These are phyloP conservation scores for Rhinocladiella similis DNA, from an alignment of 2,329 filamentous ascomycete species.

Conservation along the genomic window DNA sequence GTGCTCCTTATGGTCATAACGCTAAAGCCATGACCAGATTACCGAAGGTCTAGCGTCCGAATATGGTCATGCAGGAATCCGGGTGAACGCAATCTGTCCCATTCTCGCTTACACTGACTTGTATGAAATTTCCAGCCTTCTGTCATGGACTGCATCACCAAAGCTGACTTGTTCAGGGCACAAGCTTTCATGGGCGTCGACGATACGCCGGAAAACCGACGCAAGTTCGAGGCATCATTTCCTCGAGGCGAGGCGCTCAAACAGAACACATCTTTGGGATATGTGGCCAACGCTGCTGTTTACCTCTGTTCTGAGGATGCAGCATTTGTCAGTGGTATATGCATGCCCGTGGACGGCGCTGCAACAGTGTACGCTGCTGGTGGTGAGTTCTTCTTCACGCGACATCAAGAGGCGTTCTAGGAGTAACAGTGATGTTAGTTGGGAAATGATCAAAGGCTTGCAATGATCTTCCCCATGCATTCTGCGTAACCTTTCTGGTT, in stretches of 20 bases:
- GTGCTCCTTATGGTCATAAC: too few species aligned
- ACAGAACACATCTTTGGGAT: conserved; percentile 23
- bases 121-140: not conserved
- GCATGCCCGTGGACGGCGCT: conserved; percentile 46
- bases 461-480: not conserved
- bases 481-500: too few species aligned
- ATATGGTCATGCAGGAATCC: conserved; percentile 17
- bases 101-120: conserved; percentile 17
- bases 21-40: not conserved
- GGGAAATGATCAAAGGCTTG: not conserved
- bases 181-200: conserved; percentile 16
- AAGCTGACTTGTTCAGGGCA: conserved; percentile 6
- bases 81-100: conserved; percentile 15
- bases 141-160: not conserved
- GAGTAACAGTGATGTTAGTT: not conserved
- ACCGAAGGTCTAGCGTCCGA: conserved; percentile 19
- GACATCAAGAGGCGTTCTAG: not conserved
- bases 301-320: conserved; percentile 49
- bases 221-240: conserved; percentile 15
- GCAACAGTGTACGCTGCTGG: conserved; percentile 13
- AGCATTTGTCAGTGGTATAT: conserved; percentile 45
- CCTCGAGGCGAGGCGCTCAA: conserved; percentile 14
- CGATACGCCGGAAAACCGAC: conserved; percentile 14
- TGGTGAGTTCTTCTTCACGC: conserved; percentile 36
- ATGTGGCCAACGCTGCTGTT: conserved; percentile 42